Evolutionary conservation across 2,329 filamentous ascomycete genomes (phyloP).

Genomic region (Boeremia lycopersici): DNA sequence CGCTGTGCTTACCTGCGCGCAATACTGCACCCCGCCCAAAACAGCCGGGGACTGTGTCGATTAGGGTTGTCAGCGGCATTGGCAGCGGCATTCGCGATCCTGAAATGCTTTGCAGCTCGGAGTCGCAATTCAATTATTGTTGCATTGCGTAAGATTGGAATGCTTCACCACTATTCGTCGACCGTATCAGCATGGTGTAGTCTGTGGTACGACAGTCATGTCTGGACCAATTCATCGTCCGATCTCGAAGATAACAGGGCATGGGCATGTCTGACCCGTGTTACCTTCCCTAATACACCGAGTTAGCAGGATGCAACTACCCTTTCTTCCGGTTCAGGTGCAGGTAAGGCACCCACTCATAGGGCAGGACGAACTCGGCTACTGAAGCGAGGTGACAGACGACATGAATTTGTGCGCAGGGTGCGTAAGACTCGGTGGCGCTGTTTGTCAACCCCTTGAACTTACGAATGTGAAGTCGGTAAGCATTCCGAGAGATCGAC

Average conservation of each 20-base stretch:
- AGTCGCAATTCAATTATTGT: background rate
- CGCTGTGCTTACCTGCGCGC: constrained; percentile 13
- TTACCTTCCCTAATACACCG: background rate
- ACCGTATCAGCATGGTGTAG: background rate
- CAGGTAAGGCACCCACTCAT: constrained; percentile 4
- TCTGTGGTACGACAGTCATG: constrained; percentile 3
- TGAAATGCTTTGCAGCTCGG: background rate
- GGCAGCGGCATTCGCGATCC: constrained; percentile 6
- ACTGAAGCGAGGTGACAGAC: constrained; percentile 4
- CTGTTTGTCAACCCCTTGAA: background rate
- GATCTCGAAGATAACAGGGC: background rate
- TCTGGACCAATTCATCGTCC: constrained; percentile 1
- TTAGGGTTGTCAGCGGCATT: background rate
- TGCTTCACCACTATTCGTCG: background rate
- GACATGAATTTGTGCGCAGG: constrained; percentile 2
- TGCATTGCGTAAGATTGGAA: constrained; percentile 4
- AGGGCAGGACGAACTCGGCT: constrained; percentile 7
- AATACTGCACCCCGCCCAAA: constrained; percentile 8
- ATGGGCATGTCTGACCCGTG: background rate
- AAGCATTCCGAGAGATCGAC: background rate
- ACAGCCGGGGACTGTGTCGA: background rate
- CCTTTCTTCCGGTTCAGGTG: background rate
- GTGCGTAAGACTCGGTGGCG: background rate
- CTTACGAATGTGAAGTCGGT: background rate
- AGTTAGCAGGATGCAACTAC: constrained; percentile 4